Base-by-base conservation (phyloP, 768 basidiomycete species). In the Boletellus ananas region DNA sequence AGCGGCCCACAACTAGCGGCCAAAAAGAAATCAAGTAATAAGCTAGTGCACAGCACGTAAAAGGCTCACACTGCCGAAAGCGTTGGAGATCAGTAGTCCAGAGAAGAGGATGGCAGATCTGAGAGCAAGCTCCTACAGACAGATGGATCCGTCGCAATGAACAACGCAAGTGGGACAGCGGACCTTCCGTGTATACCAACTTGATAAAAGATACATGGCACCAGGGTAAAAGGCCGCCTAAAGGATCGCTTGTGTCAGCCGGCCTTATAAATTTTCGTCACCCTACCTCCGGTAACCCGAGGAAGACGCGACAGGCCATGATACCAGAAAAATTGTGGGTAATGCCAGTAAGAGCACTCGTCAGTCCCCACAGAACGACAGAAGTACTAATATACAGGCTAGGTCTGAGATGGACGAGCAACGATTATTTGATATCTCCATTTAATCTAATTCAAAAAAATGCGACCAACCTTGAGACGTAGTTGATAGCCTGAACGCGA, bases 191-290 rank as follows among this genome's bases (percentile, higher is more conserved):
- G 61, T 63, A 31, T 61, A 62, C n/a, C 18, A 64, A 37, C 59
- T 52, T 14, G 62, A 64, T 33, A 73, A 40, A 31, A 64, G 67
- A 54, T 71, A 72, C n/a, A 72, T 67, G 17, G 74, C 68, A 3
- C 83, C 83, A 17, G 84, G 83, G 61, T 82, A 85, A 54, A 85
- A 85, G 6, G 81, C 81, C 10, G 83, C 75, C 74, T 78, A 33
- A 34, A 18, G 29, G 29, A 7, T 11, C 6, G 4, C 29, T 29
- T 8, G 29, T 29, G 6, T 29, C 29, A 29, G 29, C 8, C 8
- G 29, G 2, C 29, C 29, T 29, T 29, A 29, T 7, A 8, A 29
- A 29, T 8, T 29, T 29, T 29, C 29, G 8, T 29, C 7, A 11
- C 29, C 25, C 29, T 29, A 29, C 29, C 29, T 29, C 29, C 3